A percentile compares a stretch with the other conserved stretches of the same genome.
These are phyloP conservation scores for Seminavis robusta DNA, from an alignment of 108 stramenopile genomes.

Conservation along the genomic window DNA sequence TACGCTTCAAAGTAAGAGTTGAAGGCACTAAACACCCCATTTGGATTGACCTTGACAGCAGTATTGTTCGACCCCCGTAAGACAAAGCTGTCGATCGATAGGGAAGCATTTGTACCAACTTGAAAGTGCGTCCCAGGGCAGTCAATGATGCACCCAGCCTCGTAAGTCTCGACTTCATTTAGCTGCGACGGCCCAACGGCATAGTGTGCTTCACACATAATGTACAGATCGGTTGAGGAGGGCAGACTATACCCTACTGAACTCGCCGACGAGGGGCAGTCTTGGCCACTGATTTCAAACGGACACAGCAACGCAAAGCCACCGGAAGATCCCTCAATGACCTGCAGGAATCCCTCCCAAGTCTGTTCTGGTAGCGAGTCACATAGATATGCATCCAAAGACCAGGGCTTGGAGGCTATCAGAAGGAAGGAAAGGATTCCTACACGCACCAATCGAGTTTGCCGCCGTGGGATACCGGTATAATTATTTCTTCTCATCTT, in stretches of 20 bases:
- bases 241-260: constrained; percentile 11
- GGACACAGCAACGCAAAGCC: constrained; percentile 19
- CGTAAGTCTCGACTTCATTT: background rate
- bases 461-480: too few relatives aligned
- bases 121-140: constrained; percentile 27
- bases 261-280: constrained; percentile 5
- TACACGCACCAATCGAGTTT: background rate
- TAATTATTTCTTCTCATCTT: too few relatives aligned
- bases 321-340: constrained; percentile 7
- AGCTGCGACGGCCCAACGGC: background rate
- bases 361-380: constrained; percentile 9
- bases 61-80: background rate
- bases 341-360: constrained; percentile 16
- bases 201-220: background rate
- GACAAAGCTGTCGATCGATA: background rate
- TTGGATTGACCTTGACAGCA: background rate
- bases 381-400: background rate
- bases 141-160: constrained; percentile 17
- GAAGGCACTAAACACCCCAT: background rate
- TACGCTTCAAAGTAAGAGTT: background rate
- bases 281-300: constrained; percentile 22
- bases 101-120: constrained; percentile 1
- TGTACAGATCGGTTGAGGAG: too few relatives aligned
- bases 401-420: background rate
- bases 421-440: background rate